phyloP scores from a whole-genome alignment of 2,329 filamentous ascomycete species.

The Colletotrichum sidae region DNA sequence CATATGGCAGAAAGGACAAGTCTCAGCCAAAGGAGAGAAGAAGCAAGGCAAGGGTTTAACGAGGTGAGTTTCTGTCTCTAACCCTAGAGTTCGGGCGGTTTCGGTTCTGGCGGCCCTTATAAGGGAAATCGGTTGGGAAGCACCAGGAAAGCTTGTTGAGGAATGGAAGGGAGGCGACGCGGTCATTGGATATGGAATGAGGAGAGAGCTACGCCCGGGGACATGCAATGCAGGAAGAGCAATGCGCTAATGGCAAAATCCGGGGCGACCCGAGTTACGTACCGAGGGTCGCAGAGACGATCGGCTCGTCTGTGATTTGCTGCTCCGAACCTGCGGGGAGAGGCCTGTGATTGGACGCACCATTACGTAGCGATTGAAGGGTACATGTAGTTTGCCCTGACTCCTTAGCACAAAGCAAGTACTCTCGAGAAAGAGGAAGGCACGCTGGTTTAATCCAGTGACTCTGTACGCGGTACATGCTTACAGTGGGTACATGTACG shows the following conservation, averaged over 20 bases:
- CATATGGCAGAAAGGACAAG: background rate
- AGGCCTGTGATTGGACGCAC: constrained; percentile 29
- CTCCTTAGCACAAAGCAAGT: constrained; percentile 8
- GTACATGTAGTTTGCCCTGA: constrained; percentile 17
- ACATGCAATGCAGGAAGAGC: constrained; percentile 19
- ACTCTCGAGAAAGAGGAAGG: background rate
- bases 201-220: constrained; percentile 14
- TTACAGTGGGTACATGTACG: too few relatives aligned
- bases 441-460: too few relatives aligned
- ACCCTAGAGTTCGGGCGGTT: constrained; percentile 34
- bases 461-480: too few relatives aligned
- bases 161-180: constrained; percentile 17
- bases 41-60: constrained; percentile 19
- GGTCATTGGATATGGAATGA: constrained; percentile 16
- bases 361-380: constrained; percentile 30
- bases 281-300: constrained; percentile 14
- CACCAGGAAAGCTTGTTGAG: constrained; percentile 35
- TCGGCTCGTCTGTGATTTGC: constrained; percentile 36
- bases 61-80: constrained; percentile 5
- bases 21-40: background rate
- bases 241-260: constrained; percentile 37
- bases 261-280: constrained; percentile 13
- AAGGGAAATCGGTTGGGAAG: constrained; percentile 34
- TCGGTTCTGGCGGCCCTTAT: constrained; percentile 25
- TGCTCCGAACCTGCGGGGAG: constrained; percentile 27